Evolutionary conservation across 352 stramenopile genomes (phyloP).

Genomic region (Pythium phragmitis): DNA sequence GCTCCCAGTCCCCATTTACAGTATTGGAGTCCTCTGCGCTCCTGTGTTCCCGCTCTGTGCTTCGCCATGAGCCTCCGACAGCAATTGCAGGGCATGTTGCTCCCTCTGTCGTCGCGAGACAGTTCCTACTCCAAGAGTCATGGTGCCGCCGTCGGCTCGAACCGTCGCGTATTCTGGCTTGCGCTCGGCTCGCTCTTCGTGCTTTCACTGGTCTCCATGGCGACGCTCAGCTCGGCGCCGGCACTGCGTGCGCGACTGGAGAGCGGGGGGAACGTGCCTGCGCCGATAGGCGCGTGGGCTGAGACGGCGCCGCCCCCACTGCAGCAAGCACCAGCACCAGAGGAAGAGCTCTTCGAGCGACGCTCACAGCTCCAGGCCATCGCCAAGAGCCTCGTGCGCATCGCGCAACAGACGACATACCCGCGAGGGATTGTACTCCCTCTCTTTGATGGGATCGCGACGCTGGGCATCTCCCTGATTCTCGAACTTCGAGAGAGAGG

Average conservation of each 20-base stretch:
- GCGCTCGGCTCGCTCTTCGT: slow-evolving; percentile 15
- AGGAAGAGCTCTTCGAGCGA: slow-evolving; percentile 1
- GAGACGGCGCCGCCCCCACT: neutral
- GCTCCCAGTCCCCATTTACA: neutral
- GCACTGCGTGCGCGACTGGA: neutral
- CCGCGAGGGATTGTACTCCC: slow-evolving; percentile 59
- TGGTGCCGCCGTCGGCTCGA: neutral
- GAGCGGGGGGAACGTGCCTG: neutral
- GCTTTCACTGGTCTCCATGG: slow-evolving; percentile 16
- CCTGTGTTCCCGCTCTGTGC: neutral
- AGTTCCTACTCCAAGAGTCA: neutral
- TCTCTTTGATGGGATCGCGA: slow-evolving; percentile 61
- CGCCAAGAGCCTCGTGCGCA: slow-evolving; percentile 10
- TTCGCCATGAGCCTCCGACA: slow-evolving; percentile 3
- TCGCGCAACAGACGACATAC: slow-evolving; percentile 30
- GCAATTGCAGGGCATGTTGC: slow-evolving; percentile 11
- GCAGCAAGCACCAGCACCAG: neutral
- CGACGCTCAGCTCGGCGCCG: slow-evolving; percentile 5
- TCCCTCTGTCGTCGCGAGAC: neutral
- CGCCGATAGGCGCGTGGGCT: neutral
- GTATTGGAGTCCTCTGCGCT: neutral
- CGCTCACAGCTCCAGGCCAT: slow-evolving; percentile 10
- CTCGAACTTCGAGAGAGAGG: slow-evolving; percentile 48
- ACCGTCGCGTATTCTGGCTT: slow-evolving; percentile 11
- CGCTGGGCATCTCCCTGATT: slow-evolving; percentile 58